Evolutionary conservation across 2,329 filamentous ascomycete genomes (phyloP).

Genomic region (Botryotinia calthae): DNA sequence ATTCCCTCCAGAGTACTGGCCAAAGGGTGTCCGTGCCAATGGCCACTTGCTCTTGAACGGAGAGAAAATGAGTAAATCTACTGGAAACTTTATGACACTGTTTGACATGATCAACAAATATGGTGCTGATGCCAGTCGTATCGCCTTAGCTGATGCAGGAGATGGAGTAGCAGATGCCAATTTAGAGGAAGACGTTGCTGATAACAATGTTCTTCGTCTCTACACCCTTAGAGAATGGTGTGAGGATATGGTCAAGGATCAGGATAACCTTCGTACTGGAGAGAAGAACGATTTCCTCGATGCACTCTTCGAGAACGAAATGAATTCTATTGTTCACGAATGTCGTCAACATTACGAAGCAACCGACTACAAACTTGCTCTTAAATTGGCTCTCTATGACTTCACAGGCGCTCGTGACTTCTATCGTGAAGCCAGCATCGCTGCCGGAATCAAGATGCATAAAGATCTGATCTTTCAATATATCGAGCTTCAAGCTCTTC

Average conservation of each 20-base stretch:
- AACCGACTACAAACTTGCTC: conserved; percentile 80
- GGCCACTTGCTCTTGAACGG: conserved; percentile 93
- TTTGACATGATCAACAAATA: conserved; percentile 85
- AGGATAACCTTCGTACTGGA: conserved; percentile 71
- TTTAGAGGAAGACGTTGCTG: conserved; percentile 93
- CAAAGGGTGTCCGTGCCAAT: conserved; percentile 79
- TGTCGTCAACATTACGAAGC: conserved; percentile 74
- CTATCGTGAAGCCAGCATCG: conserved; percentile 79
- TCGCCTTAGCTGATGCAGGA: conserved; percentile 90
- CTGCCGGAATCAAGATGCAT: conserved; percentile 83
- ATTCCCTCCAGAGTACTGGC: conserved; percentile 87
- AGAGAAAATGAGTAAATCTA: conserved; percentile 98
- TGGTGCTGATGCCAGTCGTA: conserved; percentile 86
- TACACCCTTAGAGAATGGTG: conserved; percentile 86
- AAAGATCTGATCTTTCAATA: conserved; percentile 74
- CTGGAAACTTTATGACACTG: conserved; percentile 94
- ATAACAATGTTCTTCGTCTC: conserved; percentile 84
- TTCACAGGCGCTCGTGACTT: conserved; percentile 84
- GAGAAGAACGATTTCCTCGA: conserved; percentile 78
- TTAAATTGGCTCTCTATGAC: conserved; percentile 86
- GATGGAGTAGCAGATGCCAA: conserved; percentile 95
- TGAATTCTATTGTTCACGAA: conserved; percentile 80
- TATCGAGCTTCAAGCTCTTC: conserved; percentile 79
- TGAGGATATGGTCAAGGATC: conserved; percentile 75
- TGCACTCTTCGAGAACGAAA: conserved; percentile 86